A percentile compares a stretch with the other conserved stretches of the same genome.
These are phyloP conservation scores for Cryptococcus sp. DNA, from an alignment of 1,284 basidiomycete genomes.

Conservation along the genomic window DNA sequence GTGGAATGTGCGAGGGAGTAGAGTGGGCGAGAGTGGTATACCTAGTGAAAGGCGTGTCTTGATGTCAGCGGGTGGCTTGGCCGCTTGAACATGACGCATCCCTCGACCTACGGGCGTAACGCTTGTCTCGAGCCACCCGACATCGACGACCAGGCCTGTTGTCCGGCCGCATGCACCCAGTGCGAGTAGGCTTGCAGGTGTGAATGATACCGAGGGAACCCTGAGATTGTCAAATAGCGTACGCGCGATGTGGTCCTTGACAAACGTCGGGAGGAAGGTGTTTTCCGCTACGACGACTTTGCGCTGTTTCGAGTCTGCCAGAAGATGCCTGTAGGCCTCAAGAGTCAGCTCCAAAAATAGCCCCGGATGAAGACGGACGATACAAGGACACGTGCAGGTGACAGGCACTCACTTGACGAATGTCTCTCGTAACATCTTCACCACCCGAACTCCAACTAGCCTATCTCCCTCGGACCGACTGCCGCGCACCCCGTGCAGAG, in stretches of 20 bases:
- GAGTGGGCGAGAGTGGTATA: conserved; percentile 80
- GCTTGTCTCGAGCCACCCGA: conserved; percentile 84
- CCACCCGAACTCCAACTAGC: conserved; percentile 64
- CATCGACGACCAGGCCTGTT: conserved; percentile 88
- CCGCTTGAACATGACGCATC: neutral
- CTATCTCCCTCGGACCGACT: conserved; percentile 65
- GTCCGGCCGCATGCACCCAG: conserved; percentile 80
- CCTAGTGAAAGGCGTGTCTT: conserved; percentile 54
- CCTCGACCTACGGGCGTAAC: conserved; percentile 69
- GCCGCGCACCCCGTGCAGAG: conserved; percentile 22
- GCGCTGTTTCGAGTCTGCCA: conserved; percentile 88
- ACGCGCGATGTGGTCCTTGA: conserved; percentile 82
- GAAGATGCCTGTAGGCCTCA: conserved; percentile 64
- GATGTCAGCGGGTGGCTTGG: conserved; percentile 1
- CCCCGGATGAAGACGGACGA: neutral
- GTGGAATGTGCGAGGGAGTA: conserved; percentile 76
- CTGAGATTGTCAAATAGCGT: conserved; percentile 88
- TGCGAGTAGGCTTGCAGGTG: conserved; percentile 76
- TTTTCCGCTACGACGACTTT: conserved; percentile 91
- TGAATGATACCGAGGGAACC: conserved; percentile 75
- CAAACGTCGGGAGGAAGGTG: conserved; percentile 74
- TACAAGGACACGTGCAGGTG: neutral
- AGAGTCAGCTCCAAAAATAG: conserved; percentile 10
- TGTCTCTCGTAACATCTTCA: conserved; percentile 66
- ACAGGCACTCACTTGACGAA: conserved; percentile 73